Evolutionary conservation across 768 basidiomycete genomes (phyloP).

Genomic region (Astraeus odoratus): DNA sequence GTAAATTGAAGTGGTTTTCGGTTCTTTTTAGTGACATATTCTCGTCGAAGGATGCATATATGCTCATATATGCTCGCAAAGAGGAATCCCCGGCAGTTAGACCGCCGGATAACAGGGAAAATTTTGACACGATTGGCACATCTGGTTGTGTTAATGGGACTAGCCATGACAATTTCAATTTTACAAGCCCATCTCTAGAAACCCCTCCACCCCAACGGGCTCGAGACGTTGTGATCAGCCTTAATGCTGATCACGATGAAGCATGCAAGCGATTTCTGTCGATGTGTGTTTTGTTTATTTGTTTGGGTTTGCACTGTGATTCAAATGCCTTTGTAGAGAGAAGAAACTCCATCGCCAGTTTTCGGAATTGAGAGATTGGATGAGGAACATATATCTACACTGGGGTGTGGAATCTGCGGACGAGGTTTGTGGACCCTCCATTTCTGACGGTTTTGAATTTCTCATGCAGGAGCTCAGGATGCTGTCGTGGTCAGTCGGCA

Average conservation of each 20-base stretch:
- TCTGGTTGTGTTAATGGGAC: slow-evolving; percentile 8
- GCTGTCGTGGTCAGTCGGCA: slow-evolving; percentile 53
- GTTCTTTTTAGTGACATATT: slow-evolving; percentile 36
- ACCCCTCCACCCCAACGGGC: slow-evolving; percentile 52
- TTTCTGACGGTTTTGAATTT: not conserved
- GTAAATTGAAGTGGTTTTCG: slow-evolving; percentile 14
- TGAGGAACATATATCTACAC: slow-evolving; percentile 52
- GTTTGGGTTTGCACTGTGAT: too few relatives aligned
- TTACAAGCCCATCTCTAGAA: slow-evolving; percentile 2
- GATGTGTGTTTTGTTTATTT: slow-evolving; percentile 31
- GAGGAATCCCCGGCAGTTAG: slow-evolving; percentile 12
- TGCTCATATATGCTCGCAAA: slow-evolving; percentile 80
- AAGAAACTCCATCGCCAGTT: slow-evolving; percentile 38
- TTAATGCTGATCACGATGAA: slow-evolving; percentile 51
- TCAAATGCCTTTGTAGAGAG: slow-evolving; percentile 30
- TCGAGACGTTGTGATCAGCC: slow-evolving; percentile 39
- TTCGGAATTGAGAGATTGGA: slow-evolving; percentile 40
- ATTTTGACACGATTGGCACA: slow-evolving; percentile 7
- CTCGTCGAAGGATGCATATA: slow-evolving; percentile 85
- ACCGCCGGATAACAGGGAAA: slow-evolving; percentile 7
- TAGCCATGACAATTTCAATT: not conserved
- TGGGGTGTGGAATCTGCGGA: slow-evolving; percentile 49
- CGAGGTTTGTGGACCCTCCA: slow-evolving; percentile 34
- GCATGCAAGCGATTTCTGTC: slow-evolving; percentile 42
- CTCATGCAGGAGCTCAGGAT: slow-evolving; percentile 30